These are phyloP conservation scores for Globisporangium megalacanthum DNA, from an alignment of 352 stramenopile genomes.

Conservation along the genomic window DNA sequence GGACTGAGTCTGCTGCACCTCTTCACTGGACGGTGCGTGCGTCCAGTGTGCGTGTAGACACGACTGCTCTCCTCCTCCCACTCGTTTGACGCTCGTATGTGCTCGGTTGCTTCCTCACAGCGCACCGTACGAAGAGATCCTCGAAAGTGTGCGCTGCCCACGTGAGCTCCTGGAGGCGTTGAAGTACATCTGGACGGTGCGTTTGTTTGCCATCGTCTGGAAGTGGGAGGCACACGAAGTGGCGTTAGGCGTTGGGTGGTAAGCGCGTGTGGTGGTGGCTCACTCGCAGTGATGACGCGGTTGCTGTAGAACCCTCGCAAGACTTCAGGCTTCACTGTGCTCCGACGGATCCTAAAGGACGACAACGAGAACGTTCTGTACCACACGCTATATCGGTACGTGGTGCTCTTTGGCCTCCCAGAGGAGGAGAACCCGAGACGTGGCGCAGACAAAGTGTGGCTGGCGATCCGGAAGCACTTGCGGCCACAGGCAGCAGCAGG, in stretches of 20 bases:
- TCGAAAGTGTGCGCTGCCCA: constrained; percentile 91
- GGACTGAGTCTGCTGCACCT: constrained; percentile 96
- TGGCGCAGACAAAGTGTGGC: constrained; percentile 44
- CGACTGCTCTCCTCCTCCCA: no score
- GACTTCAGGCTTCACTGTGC: constrained; percentile 57
- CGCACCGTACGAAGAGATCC: constrained; percentile 97
- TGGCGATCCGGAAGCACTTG: constrained; percentile 56
- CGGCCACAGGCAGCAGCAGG: constrained; percentile 26
- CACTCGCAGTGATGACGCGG: background rate
- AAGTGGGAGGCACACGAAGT: background rate
- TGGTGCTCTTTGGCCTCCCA: constrained; percentile 95
- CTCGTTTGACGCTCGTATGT: no score
- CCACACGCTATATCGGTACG: constrained; percentile 94
- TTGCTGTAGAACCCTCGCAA: constrained; percentile 32
- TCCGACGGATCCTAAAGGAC: constrained; percentile 50
- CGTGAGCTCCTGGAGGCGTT: constrained; percentile 76
- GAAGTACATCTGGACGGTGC: constrained; percentile 85
- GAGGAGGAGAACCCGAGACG: constrained; percentile 33
- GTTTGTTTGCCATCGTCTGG: constrained; percentile 7
- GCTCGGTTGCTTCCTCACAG: constrained; percentile 16
- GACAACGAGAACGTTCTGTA: constrained; percentile 87
- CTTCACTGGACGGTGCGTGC: constrained; percentile 89
- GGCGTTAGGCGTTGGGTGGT: no score
- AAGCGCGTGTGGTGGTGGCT: no score
- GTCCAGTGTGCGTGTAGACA: background rate